Conservation (phyloP, 345 rosid genomes). For the Capsella bursapastoris region DNA sequence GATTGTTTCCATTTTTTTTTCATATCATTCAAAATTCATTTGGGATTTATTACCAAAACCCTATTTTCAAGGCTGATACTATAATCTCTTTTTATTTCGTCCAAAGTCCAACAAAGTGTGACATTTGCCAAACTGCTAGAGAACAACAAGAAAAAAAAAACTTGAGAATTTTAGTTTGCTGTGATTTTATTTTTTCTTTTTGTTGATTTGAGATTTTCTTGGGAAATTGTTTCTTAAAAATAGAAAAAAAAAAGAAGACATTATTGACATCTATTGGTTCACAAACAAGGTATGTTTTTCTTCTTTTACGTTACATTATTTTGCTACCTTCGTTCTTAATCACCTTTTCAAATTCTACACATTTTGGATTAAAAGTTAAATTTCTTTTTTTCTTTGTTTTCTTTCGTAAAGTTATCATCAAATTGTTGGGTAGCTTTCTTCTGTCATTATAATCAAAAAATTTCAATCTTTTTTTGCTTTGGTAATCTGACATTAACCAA, state of each 20-base stretch:
- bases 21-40: constrained; percentile 12
- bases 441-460: constrained; percentile 15
- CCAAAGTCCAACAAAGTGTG: constrained; percentile 15
- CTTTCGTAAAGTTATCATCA: constrained; percentile 28
- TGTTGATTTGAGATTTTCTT: neutral
- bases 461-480: neutral
- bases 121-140: constrained; percentile 5
- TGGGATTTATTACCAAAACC: constrained; percentile 2
- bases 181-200: neutral
- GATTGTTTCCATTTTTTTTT: constrained; percentile 3
- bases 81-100: neutral
- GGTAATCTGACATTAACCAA: constrained; percentile 34
- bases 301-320: constrained; percentile 29
- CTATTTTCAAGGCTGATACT: neutral
- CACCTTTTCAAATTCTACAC: constrained; percentile 24
- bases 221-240: constrained; percentile 36
- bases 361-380: constrained; percentile 29
- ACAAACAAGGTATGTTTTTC: constrained; percentile 29
- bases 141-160: neutral
- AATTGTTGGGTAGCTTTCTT: constrained; percentile 11
- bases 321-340: constrained; percentile 11
- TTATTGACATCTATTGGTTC: constrained; percentile 35
- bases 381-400: neutral
- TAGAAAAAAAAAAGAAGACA: neutral
- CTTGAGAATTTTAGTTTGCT: neutral